Evolutionary conservation across 768 basidiomycete species (phyloP).

Genomic region (Rhodotorula paludigena): DNA sequence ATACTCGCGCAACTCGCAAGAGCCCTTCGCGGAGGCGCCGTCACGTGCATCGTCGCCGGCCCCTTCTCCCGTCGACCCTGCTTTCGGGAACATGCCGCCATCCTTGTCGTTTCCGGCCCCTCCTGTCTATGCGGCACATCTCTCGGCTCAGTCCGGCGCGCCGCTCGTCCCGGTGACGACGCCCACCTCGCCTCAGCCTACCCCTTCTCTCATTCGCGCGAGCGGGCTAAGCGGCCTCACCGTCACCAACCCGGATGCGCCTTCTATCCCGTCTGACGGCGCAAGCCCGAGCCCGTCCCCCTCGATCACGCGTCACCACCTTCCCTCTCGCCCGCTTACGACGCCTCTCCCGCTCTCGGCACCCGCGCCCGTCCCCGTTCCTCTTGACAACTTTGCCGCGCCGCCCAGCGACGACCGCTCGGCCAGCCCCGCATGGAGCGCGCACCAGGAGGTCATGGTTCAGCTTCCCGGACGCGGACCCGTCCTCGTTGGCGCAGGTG

Average conservation of each 20-base stretch:
- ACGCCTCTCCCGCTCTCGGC: slow-evolving; percentile 17
- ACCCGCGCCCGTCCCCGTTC: slow-evolving; percentile 19
- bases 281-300: neutral
- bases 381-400: slow-evolving; percentile 24
- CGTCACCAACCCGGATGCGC: neutral
- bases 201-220: neutral
- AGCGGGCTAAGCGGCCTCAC: neutral
- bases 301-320: slow-evolving; percentile 8
- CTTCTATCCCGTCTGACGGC: slow-evolving; percentile 4
- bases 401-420: neutral
- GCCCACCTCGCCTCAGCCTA: neutral
- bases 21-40: neutral
- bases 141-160: neutral
- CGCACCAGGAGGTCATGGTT: slow-evolving; percentile 9
- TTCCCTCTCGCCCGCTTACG: slow-evolving; percentile 28
- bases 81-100: neutral
- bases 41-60: neutral
- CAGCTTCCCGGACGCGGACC: slow-evolving; percentile 3
- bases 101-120: slow-evolving; percentile 15
- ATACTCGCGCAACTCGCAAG: slow-evolving; percentile 15
- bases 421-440: neutral
- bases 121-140: neutral
- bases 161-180: neutral
- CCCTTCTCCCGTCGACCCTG: slow-evolving; percentile 7
- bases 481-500: neutral